Conservation (phyloP, 768 basidiomycete species). For the Tremella yokohamensis region DNA sequence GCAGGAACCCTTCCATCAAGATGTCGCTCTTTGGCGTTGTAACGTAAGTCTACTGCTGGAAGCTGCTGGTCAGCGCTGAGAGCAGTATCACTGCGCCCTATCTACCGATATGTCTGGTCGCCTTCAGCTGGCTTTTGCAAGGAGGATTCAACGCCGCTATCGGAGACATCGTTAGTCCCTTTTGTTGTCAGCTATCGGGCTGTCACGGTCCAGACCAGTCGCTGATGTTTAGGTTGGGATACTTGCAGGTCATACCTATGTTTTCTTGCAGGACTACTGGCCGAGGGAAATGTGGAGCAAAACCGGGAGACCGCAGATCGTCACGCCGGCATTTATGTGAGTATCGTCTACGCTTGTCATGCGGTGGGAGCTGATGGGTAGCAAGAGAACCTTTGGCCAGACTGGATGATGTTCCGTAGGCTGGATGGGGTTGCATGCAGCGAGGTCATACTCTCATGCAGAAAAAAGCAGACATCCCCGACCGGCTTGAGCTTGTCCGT, state of each 20-base stretch:
- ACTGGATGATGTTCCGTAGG: no score
- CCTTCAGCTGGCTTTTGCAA: conserved; percentile 59
- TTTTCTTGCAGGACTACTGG: conserved; percentile 50
- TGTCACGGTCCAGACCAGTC: not conserved
- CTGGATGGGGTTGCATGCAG: no score
- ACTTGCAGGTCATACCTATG: conserved; percentile 48
- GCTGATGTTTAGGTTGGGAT: conserved; percentile 37
- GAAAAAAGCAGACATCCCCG: no score
- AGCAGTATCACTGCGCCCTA: conserved; percentile 80
- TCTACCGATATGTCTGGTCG: conserved; percentile 85
- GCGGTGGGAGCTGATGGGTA: no score
- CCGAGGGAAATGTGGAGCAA: conserved; percentile 48
- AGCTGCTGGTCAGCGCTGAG: not conserved
- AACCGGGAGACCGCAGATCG: conserved; percentile 39
- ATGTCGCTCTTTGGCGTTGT: conserved; percentile 92
- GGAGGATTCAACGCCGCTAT: conserved; percentile 45
- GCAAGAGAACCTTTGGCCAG: no score
- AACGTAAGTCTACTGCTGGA: conserved; percentile 54
- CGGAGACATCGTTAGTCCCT: conserved; percentile 7
- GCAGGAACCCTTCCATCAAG: conserved; percentile 89
- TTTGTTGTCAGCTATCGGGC: not conserved
- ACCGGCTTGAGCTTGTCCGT: no score
- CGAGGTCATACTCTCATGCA: no score
- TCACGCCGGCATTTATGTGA: conserved; percentile 40
- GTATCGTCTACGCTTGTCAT: conserved; percentile 9